Evolutionary conservation across 495 filamentous ascomycete species (phyloP).

Genomic region (Glutinoglossum americanum): DNA sequence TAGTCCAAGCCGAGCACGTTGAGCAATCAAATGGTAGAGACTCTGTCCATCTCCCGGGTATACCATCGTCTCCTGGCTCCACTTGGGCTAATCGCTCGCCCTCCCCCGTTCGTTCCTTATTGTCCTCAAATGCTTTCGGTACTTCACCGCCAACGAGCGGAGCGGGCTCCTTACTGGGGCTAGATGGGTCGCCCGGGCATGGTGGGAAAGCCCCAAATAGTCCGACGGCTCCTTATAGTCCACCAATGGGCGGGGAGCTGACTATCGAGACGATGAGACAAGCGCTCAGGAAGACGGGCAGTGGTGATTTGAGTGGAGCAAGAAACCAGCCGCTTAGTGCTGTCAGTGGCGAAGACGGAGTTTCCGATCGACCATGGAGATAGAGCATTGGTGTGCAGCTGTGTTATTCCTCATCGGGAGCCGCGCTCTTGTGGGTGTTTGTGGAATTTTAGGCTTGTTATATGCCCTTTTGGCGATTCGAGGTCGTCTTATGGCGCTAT

Average conservation of each 20-base stretch:
- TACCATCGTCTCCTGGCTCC: slow-evolving; percentile 19
- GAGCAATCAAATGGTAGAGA: slow-evolving; percentile 31
- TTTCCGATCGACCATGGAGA: slow-evolving; percentile 2
- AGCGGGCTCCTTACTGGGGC: slow-evolving; percentile 38
- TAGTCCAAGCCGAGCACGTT: slow-evolving; percentile 73
- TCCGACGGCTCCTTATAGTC: slow-evolving; percentile 19
- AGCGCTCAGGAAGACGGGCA: slow-evolving; percentile 59
- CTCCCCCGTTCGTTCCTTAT: slow-evolving; percentile 46
- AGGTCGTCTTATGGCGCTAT: too few species aligned
- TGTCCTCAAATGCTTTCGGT: slow-evolving; percentile 38
- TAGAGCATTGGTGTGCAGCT: not conserved
- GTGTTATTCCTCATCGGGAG: not conserved
- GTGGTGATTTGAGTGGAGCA: slow-evolving; percentile 48
- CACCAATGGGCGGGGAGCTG: slow-evolving; percentile 37
- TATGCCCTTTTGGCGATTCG: too few species aligned
- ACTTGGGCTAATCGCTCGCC: slow-evolving; percentile 43
- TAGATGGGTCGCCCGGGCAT: slow-evolving; percentile 34
- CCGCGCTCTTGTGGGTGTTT: too few species aligned
- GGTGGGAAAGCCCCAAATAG: slow-evolving; percentile 19
- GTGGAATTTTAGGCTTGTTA: too few species aligned
- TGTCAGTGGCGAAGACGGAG: slow-evolving; percentile 11
- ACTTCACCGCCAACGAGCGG: slow-evolving; percentile 49
- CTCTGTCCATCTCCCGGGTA: slow-evolving; percentile 31
- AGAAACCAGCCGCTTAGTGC: slow-evolving; percentile 41
- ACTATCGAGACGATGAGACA: slow-evolving; percentile 83